Conservation (phyloP, 176 grass and related monocot species). For the Eleusine coracana region DNA sequence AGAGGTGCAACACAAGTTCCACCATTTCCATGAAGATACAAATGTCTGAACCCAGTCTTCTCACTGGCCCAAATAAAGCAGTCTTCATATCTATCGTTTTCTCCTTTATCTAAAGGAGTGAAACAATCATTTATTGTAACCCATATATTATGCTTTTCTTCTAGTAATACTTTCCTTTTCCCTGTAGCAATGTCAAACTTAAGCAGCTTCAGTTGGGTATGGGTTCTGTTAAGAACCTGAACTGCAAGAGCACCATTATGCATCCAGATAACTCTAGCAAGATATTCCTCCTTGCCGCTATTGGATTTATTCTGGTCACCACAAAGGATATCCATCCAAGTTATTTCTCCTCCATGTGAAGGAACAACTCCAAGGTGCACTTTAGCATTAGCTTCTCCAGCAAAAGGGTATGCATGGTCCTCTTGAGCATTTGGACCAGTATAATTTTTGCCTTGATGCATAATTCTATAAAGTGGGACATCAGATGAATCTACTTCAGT, state of each 20-base stretch:
- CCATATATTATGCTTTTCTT: slow-evolving; percentile 74
- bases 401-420: slow-evolving; percentile 87
- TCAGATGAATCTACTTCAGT: slow-evolving; percentile 81
- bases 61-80: slow-evolving; percentile 91
- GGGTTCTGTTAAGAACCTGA: slow-evolving; percentile 14
- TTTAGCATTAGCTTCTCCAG: slow-evolving; percentile 81
- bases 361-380: slow-evolving; percentile 77
- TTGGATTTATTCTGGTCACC: slow-evolving; percentile 45
- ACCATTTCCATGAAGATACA: slow-evolving; percentile 75
- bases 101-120: slow-evolving; percentile 68
- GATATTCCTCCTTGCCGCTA: slow-evolving; percentile 66
- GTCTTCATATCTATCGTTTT: slow-evolving; percentile 47
- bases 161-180: slow-evolving; percentile 60
- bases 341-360: slow-evolving; percentile 63
- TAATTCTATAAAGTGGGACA: slow-evolving; percentile 84
- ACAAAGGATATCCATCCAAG: slow-evolving; percentile 87
- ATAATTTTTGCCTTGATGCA: slow-evolving; percentile 86
- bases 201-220: slow-evolving; percentile 75
- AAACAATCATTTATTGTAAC: slow-evolving; percentile 86
- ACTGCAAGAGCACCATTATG: slow-evolving; percentile 63
- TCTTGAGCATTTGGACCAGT: slow-evolving; percentile 75
- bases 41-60: slow-evolving; percentile 80
- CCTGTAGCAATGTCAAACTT: slow-evolving; percentile 74
- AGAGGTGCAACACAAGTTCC: slow-evolving; percentile 67
- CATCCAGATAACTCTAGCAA: slow-evolving; percentile 83